Base-by-base conservation (phyloP, 441 rosid species). In the Lagerstroemia fauriei region DNA sequence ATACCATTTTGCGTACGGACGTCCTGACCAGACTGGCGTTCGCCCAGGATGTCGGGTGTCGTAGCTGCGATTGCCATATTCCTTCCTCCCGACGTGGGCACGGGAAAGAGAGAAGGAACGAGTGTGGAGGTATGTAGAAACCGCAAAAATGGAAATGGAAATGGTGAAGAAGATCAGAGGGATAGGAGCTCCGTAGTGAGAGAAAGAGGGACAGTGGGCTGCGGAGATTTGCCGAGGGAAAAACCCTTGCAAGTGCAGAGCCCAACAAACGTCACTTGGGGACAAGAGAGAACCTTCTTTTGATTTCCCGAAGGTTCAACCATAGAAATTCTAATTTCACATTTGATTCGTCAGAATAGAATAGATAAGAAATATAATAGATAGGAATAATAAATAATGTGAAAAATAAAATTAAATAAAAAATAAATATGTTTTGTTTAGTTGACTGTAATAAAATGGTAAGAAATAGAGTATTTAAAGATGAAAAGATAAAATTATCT, bases 1-100 rank as follows among this genome's bases (percentile, higher is more conserved):
- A 69, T 85, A 96, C 98, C 98, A 68, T 96, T 96, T 84, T 95
- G 99, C 41, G 99, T 93, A 68, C 98, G 99, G 78, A 96, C 99
- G 85, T 95, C 99, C 84, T 93, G 97, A 79, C 98, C 99, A 57
- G 92, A 89, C 76, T 95, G 99, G 46, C 99, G 95, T 7, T 96
- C 99, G 69, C 99, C 99, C 48, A 91, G 89, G 83, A 96, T 93
- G 89, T 96, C 99, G 27, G 83, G 95, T 83, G 95, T 90, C 68
- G 88, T 92, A 7, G 91, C 86, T 1, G 92, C 51, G 81, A 95
- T 79, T 27, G 95, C 90, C 98, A 95, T 91, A 46, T 83, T 25
- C 66, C 27, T 25, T 61, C 29, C 68, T 53, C 59, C 59, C 17
- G 59, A 53, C 59, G 0, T 7, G 17, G 18, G 59, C 59, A 53